A percentile compares a stretch with the other conserved stretches of the same genome.
Conservation (phyloP, 2,329 filamentous ascomycete genomes). For the Alternaria dauci region DNA sequence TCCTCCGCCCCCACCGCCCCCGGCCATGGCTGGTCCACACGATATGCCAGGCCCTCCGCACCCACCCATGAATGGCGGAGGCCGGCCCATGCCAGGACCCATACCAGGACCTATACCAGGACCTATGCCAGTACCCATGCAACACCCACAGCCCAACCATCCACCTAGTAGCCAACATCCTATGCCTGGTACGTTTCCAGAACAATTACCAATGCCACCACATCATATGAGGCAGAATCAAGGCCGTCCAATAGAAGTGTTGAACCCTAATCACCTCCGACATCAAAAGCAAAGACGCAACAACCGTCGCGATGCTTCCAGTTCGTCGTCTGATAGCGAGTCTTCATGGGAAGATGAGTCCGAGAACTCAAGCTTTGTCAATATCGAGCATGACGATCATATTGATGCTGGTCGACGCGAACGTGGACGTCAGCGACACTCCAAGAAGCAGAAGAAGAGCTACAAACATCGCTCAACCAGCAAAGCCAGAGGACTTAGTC, state of each 20-base stretch:
- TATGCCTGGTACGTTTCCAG: constrained; percentile 33
- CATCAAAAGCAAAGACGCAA: constrained; percentile 29
- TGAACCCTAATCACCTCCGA: constrained; percentile 17
- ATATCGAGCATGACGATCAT: constrained; percentile 35
- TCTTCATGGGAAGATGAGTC: constrained; percentile 26
- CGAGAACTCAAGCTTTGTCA: constrained; percentile 21
- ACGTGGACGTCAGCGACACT: constrained; percentile 25
- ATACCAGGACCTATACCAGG: too few relatives aligned
- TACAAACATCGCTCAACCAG: constrained; percentile 20
- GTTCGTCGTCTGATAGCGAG: constrained; percentile 28
- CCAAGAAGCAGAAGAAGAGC: constrained; percentile 20
- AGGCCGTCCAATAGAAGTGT: constrained; percentile 12
- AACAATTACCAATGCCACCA: constrained; percentile 8
- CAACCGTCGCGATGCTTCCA: constrained; percentile 8
- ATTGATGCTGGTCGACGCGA: constrained; percentile 19
- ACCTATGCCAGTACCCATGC: constrained; percentile 17
- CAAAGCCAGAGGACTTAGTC: constrained; percentile 18
- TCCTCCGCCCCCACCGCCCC: constrained; percentile 21
- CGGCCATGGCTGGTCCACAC: background rate
- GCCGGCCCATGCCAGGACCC: constrained; percentile 11
- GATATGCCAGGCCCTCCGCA: background rate
- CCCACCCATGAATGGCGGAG: background rate
- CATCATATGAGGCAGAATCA: constrained; percentile 17
- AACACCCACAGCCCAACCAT: constrained; percentile 16
- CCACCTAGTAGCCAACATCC: background rate